Evolutionary conservation across 116 monocot genomes (phyloP).

Genomic region (Cymodocea nodosa): DNA sequence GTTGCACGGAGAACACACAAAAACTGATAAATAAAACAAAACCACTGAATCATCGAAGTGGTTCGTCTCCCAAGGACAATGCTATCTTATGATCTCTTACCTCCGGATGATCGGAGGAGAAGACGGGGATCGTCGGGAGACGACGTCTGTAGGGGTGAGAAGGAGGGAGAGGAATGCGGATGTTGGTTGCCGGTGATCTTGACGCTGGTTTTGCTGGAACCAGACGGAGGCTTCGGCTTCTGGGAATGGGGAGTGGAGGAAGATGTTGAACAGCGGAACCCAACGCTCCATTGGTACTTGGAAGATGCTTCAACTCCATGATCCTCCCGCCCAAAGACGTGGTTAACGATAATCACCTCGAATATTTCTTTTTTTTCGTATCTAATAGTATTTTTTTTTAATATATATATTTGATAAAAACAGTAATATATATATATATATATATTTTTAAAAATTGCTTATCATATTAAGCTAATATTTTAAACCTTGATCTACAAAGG

Average conservation of each 20-base stretch:
- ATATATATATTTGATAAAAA: no score
- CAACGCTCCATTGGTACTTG: conserved; percentile 67
- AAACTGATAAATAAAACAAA: not conserved
- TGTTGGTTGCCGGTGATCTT: conserved; percentile 14
- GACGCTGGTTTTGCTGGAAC: conserved; percentile 28
- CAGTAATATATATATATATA: no score
- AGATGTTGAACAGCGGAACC: conserved; percentile 56
- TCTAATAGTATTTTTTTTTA: no score
- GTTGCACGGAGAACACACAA: not conserved
- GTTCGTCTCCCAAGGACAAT: not conserved
- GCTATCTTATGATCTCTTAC: not conserved
- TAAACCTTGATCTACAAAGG: no score
- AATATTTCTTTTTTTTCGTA: no score
- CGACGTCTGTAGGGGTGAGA: conserved; percentile 10
- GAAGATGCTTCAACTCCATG: no score
- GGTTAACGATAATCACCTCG: no score
- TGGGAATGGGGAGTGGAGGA: conserved; percentile 57
- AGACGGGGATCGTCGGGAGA: conserved; percentile 8
- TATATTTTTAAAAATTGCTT: no score
- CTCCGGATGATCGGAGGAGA: not conserved
- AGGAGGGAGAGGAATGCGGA: conserved; percentile 38
- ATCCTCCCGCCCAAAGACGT: no score
- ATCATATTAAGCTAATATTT: no score
- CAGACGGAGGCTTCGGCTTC: conserved; percentile 45
- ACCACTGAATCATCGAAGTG: not conserved